Percentiles rank a stretch among this genome's conserved stretches.
Evolutionary conservation across 352 stramenopile species (phyloP).

Genomic region (Pilasporangium apinafurcum): DNA sequence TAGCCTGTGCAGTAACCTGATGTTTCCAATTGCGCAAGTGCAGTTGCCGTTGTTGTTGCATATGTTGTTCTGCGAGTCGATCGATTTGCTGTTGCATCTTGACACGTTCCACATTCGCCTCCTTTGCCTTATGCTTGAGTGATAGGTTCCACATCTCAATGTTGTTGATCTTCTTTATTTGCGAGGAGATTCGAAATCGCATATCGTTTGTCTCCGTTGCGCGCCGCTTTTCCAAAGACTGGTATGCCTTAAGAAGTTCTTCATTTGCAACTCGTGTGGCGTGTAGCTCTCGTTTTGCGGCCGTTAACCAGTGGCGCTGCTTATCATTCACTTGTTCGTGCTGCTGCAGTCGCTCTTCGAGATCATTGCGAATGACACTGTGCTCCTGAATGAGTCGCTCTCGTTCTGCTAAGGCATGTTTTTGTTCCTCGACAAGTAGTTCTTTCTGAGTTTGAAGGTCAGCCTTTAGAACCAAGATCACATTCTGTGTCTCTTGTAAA

Average conservation of each 20-base stretch:
- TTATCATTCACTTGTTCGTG: conserved; percentile 27
- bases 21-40: conserved; percentile 67
- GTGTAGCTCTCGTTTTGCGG: conserved; percentile 52
- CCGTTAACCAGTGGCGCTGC: conserved; percentile 66
- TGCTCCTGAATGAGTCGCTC: conserved; percentile 41
- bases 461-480: conserved; percentile 30
- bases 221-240: conserved; percentile 62
- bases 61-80: conserved; percentile 39
- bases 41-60: conserved; percentile 53
- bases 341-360: conserved; percentile 26
- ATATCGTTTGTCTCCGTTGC: conserved; percentile 76
- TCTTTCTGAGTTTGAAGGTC: conserved; percentile 25
- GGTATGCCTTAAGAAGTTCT: conserved; percentile 51
- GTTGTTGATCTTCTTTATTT: conserved; percentile 66
- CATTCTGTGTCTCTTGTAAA: conserved; percentile 30
- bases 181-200: conserved; percentile 57
- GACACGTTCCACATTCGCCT: conserved; percentile 42
- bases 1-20: conserved; percentile 50
- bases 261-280: conserved; percentile 67
- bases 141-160: conserved; percentile 81
- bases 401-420: conserved; percentile 18
- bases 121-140: conserved; percentile 64
- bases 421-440: conserved; percentile 21
- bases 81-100: conserved; percentile 37
- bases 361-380: conserved; percentile 20